Conservation (phyloP, 768 basidiomycete species). For the Trametopsis cervina region DNA sequence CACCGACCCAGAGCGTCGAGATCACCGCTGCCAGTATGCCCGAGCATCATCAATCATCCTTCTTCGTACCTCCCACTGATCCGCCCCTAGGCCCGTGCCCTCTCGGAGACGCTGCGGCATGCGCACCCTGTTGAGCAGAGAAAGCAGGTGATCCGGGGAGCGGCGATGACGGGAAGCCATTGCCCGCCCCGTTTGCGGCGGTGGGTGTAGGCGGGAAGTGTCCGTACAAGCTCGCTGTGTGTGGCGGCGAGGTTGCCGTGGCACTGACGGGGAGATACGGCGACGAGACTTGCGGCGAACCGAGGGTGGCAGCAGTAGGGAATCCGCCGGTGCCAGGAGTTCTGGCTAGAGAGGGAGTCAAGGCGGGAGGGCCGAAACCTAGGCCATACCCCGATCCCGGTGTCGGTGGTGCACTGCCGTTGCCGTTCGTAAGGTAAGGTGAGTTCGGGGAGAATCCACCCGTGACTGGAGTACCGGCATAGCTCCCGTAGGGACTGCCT, state of each 20-base stretch:
- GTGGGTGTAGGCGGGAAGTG: conserved; percentile 32
- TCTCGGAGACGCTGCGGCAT: conserved; percentile 12
- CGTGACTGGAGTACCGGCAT: conserved; percentile 29
- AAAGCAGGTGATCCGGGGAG: conserved; percentile 10
- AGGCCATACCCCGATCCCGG: conserved; percentile 9
- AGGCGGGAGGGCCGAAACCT: conserved; percentile 8
- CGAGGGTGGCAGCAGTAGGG: conserved; percentile 22
- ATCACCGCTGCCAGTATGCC: no score
- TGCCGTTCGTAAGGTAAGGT: conserved; percentile 21
- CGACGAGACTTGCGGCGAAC: conserved; percentile 15
- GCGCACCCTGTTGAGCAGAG: conserved; percentile 14
- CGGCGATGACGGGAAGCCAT: conserved; percentile 17
- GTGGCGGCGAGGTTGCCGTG: conserved; percentile 5
- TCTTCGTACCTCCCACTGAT: conserved; percentile 17
- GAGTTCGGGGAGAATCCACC: conserved; percentile 26
- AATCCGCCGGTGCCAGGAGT: conserved; percentile 9
- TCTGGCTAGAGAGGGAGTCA: conserved; percentile 9
- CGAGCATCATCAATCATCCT: conserved; percentile 26
- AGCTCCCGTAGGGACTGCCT: conserved; percentile 30
- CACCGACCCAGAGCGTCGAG: no score
- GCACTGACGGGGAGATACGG: conserved; percentile 13
- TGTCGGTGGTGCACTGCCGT: conserved; percentile 2
- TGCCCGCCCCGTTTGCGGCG: conserved; percentile 15
- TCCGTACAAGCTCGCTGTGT: conserved; percentile 16
- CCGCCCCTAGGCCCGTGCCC: conserved; percentile 13